phyloP scores from a whole-genome alignment of 331 rosid genomes.

The Ulmus americana region DNA sequence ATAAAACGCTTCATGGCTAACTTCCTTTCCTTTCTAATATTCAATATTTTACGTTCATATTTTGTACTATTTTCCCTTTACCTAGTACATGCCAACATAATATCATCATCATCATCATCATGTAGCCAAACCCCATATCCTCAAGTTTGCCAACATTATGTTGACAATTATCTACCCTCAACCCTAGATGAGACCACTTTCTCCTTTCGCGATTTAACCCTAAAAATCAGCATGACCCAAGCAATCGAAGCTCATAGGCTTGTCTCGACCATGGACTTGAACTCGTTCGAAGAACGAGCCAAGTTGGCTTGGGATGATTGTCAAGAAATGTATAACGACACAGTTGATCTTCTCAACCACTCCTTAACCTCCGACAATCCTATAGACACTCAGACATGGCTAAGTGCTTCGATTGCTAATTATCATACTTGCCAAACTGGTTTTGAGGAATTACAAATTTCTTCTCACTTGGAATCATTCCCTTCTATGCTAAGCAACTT shows the following conservation, averaged over 20 bases:
- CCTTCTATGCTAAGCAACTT: slow-evolving; percentile 45
- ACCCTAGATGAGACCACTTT: slow-evolving; percentile 15
- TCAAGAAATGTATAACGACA: slow-evolving; percentile 52
- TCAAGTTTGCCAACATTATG: slow-evolving; percentile 42
- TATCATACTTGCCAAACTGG: slow-evolving; percentile 68
- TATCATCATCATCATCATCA: slow-evolving; percentile 12
- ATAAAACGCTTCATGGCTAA: too few relatives aligned
- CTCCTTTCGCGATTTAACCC: slow-evolving; percentile 41
- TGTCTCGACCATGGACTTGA: slow-evolving; percentile 34
- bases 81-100: slow-evolving; percentile 26
- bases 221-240: slow-evolving; percentile 50
- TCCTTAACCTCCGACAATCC: slow-evolving; percentile 33
- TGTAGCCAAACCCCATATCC: slow-evolving; percentile 73
- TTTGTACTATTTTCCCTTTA: slow-evolving; percentile 25
- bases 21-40: too few relatives aligned
- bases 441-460: slow-evolving; percentile 42
- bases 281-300: slow-evolving; percentile 27
- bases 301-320: slow-evolving; percentile 62
- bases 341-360: slow-evolving; percentile 48
- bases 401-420: slow-evolving; percentile 62
- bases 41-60: slow-evolving; percentile 13
- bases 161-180: slow-evolving; percentile 27
- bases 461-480: slow-evolving; percentile 29
- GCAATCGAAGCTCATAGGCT: slow-evolving; percentile 47
- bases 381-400: slow-evolving; percentile 45